These are phyloP conservation scores for Thraustochytrium sp. DNA, from an alignment of 352 stramenopile species.

Conservation along the genomic window DNA sequence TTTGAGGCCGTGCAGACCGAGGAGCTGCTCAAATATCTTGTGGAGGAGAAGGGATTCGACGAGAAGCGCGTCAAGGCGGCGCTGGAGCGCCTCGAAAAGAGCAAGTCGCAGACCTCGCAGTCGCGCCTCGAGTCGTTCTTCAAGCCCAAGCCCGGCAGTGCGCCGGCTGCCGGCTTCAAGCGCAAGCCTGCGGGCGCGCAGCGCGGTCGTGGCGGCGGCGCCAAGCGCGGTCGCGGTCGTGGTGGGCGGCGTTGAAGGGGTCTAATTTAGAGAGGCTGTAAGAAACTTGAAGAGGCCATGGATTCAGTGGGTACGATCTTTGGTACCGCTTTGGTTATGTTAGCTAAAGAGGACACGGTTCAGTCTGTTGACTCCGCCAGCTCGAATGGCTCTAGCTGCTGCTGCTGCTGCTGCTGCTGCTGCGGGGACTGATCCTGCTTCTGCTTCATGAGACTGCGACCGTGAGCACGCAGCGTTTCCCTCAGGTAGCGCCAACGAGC, in stretches of 20 bases:
- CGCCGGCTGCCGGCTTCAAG: background rate
- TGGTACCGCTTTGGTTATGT: too few species aligned
- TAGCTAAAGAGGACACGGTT: too few species aligned
- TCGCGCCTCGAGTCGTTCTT: constrained; percentile 95
- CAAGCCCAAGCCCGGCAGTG: constrained; percentile 47
- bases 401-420: too few species aligned
- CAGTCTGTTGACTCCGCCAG: too few species aligned
- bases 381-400: too few species aligned
- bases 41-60: constrained; percentile 94
- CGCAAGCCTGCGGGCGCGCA: background rate
- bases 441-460: too few species aligned
- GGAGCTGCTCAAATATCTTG: constrained; percentile 78
- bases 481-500: background rate
- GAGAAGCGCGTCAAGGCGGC: constrained; percentile 77
- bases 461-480: background rate
- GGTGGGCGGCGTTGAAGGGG: too few species aligned
- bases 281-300: too few species aligned
- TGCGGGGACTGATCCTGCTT: too few species aligned
- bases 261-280: too few species aligned
- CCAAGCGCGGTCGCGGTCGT: background rate
- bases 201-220: background rate
- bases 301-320: too few species aligned
- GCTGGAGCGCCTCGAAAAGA: constrained; percentile 93
- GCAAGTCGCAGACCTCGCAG: constrained; percentile 86
- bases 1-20: constrained; percentile 83